phyloP scores from a whole-genome alignment of 805 yeast species.

The Candida krabiensis region DNA sequence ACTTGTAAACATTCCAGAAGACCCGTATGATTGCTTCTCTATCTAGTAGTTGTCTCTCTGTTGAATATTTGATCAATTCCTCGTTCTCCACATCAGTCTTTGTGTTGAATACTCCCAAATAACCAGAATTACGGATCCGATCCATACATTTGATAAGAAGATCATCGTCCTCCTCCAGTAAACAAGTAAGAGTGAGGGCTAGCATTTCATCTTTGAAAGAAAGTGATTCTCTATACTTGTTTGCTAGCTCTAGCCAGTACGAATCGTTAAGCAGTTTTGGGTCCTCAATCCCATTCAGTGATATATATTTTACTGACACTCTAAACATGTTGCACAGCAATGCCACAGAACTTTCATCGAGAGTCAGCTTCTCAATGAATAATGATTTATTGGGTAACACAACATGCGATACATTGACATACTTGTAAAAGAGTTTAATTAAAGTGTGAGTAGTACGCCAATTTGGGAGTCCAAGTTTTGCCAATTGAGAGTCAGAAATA shows the following conservation, averaged over 20 bases:
- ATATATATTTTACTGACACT: slow-evolving; percentile 32
- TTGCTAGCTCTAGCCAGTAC: slow-evolving; percentile 38
- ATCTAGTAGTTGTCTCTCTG: slow-evolving; percentile 34
- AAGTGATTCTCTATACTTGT: slow-evolving; percentile 33
- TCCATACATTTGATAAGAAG: slow-evolving; percentile 17
- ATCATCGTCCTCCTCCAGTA: slow-evolving; percentile 27
- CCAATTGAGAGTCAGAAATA: slow-evolving; percentile 32
- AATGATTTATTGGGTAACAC: slow-evolving; percentile 36
- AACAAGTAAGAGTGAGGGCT: slow-evolving; percentile 28
- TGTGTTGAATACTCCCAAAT: slow-evolving; percentile 8
- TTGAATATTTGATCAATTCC: slow-evolving; percentile 25
- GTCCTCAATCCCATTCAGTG: slow-evolving; percentile 26
- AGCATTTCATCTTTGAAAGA: slow-evolving; percentile 28
- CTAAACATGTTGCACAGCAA: slow-evolving; percentile 36
- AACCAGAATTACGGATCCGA: slow-evolving; percentile 12
- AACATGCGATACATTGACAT: slow-evolving; percentile 38
- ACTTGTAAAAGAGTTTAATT: slow-evolving; percentile 41
- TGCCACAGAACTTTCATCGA: slow-evolving; percentile 30
- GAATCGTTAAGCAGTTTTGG: slow-evolving; percentile 30
- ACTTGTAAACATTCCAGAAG: slow-evolving; percentile 41
- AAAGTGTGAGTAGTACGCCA: slow-evolving; percentile 33
- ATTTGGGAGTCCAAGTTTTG: slow-evolving; percentile 37
- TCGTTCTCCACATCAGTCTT: slow-evolving; percentile 25
- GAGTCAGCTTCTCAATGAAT: slow-evolving; percentile 30
- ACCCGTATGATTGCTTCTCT: slow-evolving; percentile 35